Evolutionary conservation across 108 stramenopile species (phyloP).

Genomic region (Fragilariopsis cylindrus): DNA sequence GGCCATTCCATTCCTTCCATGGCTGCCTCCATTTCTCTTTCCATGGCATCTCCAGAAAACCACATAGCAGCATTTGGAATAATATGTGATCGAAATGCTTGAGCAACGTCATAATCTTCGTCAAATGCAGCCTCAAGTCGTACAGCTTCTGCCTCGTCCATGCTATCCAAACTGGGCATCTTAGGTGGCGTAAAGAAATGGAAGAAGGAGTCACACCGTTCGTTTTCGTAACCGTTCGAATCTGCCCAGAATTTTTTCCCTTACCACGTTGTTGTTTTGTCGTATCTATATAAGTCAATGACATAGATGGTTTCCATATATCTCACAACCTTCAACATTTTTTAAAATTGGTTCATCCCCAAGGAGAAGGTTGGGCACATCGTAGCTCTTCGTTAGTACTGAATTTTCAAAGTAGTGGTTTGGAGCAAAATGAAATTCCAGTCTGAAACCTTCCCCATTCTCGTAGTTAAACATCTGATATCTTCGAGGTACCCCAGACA

Average conservation of each 20-base stretch:
- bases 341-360: slow-evolving; percentile 93
- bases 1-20: slow-evolving; percentile 33
- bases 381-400: slow-evolving; percentile 86
- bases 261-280: slow-evolving; percentile 90
- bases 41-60: slow-evolving; percentile 86
- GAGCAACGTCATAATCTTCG: slow-evolving; percentile 91
- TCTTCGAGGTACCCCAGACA: slow-evolving; percentile 75
- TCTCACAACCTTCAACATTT: slow-evolving; percentile 77
- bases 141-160: slow-evolving; percentile 86
- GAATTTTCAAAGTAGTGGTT: slow-evolving; percentile 91
- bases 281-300: slow-evolving; percentile 54
- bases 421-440: slow-evolving; percentile 82
- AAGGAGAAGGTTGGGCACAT: slow-evolving; percentile 87
- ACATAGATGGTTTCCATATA: slow-evolving; percentile 83
- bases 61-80: slow-evolving; percentile 90
- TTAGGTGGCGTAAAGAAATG: slow-evolving; percentile 85
- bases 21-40: slow-evolving; percentile 42
- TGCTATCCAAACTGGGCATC: slow-evolving; percentile 56
- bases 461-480: slow-evolving; percentile 72
- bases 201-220: slow-evolving; percentile 88
- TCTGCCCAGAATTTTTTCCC: slow-evolving; percentile 77
- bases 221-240: slow-evolving; percentile 74
- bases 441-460: slow-evolving; percentile 83
- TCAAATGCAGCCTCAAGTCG: slow-evolving; percentile 82
- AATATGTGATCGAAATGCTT: slow-evolving; percentile 83